Conservation (phyloP, 2,329 filamentous ascomycete genomes). For the Nothophoma quercina region DNA sequence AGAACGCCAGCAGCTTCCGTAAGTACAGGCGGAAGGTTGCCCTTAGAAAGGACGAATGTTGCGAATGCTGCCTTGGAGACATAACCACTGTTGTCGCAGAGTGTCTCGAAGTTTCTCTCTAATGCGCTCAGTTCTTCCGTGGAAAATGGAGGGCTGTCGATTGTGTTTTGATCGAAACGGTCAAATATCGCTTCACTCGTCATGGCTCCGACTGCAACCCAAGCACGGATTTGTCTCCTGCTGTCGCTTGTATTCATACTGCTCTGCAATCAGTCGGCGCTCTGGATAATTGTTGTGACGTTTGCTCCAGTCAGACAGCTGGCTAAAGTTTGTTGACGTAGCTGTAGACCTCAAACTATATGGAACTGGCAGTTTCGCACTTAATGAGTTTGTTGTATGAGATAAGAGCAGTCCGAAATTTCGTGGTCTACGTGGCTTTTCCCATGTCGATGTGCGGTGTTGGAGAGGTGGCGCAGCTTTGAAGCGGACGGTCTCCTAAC, state of each 20-base stretch:
- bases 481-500: too few relatives aligned
- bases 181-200: background rate
- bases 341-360: too few relatives aligned
- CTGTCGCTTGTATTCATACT: background rate
- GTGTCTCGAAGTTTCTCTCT: background rate
- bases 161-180: background rate
- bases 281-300: too few relatives aligned
- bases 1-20: background rate
- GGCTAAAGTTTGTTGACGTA: too few relatives aligned
- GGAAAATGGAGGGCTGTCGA: background rate
- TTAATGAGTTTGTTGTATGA: too few relatives aligned
- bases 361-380: too few relatives aligned
- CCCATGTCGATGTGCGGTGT: too few relatives aligned
- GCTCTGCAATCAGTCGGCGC: too few relatives aligned
- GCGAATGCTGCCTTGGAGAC: background rate
- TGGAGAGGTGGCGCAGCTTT: too few relatives aligned
- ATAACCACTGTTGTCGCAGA: background rate
- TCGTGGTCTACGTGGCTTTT: too few relatives aligned
- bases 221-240: background rate
- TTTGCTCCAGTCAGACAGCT: too few relatives aligned
- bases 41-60: background rate
- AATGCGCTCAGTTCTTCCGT: background rate
- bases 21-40: background rate
- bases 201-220: constrained; percentile 1
- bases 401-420: too few relatives aligned